phyloP scores from a whole-genome alignment of 345 rosid genomes.

The Gossypium arboreum region DNA sequence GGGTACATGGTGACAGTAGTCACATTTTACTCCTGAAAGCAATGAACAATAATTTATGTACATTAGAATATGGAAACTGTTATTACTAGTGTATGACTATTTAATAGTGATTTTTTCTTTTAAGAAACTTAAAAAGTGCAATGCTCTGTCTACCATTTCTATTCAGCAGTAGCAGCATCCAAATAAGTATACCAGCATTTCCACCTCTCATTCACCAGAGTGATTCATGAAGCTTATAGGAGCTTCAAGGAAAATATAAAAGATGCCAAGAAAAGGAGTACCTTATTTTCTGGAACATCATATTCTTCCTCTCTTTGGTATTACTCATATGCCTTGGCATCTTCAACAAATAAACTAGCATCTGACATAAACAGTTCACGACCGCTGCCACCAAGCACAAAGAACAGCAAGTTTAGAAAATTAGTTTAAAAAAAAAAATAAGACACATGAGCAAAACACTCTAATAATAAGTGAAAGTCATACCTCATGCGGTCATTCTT shows the following conservation, averaged over 20 bases:
- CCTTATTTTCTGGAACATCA: constrained; percentile 32
- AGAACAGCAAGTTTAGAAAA: constrained; percentile 16
- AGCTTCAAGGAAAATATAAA: neutral
- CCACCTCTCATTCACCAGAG: neutral
- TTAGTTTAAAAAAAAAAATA: neutral
- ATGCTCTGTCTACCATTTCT: neutral
- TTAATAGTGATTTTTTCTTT: neutral
- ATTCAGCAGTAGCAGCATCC: neutral
- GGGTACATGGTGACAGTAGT: neutral
- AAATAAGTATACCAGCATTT: neutral
- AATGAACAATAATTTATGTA: neutral
- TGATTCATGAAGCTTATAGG: neutral
- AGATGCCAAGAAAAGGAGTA: constrained; percentile 14
- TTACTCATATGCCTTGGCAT: constrained; percentile 53
- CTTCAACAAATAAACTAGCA: constrained; percentile 58
- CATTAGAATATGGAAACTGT: neutral
- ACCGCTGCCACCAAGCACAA: constrained; percentile 38
- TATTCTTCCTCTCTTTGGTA: constrained; percentile 49
- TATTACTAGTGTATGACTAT: neutral
- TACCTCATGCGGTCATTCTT: constrained; percentile 69
- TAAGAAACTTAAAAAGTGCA: neutral
- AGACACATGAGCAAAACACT: neutral
- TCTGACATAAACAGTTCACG: constrained; percentile 59
- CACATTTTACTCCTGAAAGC: neutral
- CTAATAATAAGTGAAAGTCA: neutral